Evolutionary conservation across 192 early-diverging fungal species (phyloP), one percentile per base, ranked within the genome.

Genomic region (Globomyces pollinis-pini): DNA sequence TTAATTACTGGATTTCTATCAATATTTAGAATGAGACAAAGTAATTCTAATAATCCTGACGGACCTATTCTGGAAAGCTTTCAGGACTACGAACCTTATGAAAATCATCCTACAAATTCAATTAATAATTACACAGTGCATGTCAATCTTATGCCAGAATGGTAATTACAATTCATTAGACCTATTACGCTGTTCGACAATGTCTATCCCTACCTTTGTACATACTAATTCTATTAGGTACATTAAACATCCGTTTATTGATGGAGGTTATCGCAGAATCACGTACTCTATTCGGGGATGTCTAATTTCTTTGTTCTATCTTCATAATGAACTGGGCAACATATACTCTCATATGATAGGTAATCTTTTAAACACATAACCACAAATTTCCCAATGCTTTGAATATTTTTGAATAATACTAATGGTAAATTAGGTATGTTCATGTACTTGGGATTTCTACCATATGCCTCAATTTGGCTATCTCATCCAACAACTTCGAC

Each of bases 321-420:
- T 92, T 20, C 92, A 97, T 71, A 97, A 97, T 66, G 94, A 97
- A 68, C 86, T 81, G 38, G 93, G 89, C 43, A 96, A 97, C 67
- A 87, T 97, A 43, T 88, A 87, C 75, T 78, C 88, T 13, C 94
- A 97, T 60, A 57, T 89, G 1, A 16, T 87, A 8, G 94, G 90
- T 20, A 76, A 83, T 0, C 12, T 79, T 59, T 57, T 0, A 83
- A 93, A 57, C 60, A 77, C n/a, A n/a, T n/a, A n/a, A n/a, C n/a
- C n/a, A n/a, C n/a, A n/a, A n/a, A n/a, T n/a, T n/a, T n/a, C n/a
- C n/a, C n/a, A n/a, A n/a, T n/a, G n/a, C n/a, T n/a, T n/a, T n/a
- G n/a, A n/a, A n/a, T n/a, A n/a, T n/a, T n/a, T n/a, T n/a, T n/a
- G n/a, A n/a, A n/a, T n/a, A n/a, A n/a, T n/a, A n/a, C n/a, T n/a